These are phyloP conservation scores for Dichotomopilus funicola DNA, from an alignment of 2,329 filamentous ascomycete species.

Conservation along the genomic window DNA sequence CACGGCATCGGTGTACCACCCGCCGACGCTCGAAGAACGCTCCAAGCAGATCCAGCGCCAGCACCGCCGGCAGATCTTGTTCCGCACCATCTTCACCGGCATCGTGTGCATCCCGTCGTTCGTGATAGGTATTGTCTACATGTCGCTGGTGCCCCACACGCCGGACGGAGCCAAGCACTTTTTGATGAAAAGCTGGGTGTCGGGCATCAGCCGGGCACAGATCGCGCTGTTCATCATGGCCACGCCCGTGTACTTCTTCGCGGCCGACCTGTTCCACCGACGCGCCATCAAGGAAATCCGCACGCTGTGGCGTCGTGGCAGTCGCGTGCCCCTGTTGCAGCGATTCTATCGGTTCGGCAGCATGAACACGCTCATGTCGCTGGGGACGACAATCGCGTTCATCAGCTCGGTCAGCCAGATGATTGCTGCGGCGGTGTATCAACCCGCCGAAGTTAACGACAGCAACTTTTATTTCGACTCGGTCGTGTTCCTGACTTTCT, in stretches of 20 bases:
- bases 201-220: conserved; percentile 68
- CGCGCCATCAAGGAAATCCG: conserved; percentile 72
- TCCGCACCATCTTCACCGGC: conserved; percentile 64
- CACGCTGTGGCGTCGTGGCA: conserved; percentile 69
- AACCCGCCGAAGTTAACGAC: conserved; percentile 35
- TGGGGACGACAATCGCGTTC: conserved; percentile 84
- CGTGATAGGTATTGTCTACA: conserved; percentile 82
- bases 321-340: conserved; percentile 63
- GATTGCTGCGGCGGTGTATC: conserved; percentile 50
- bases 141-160: conserved; percentile 64
- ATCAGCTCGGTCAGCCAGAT: conserved; percentile 74
- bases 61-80: conserved; percentile 62
- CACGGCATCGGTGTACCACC: conserved; percentile 64
- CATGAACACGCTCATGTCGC: conserved; percentile 90
- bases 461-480: conserved; percentile 79
- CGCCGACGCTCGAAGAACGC: conserved; percentile 76
- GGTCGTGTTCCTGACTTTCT: conserved; percentile 85
- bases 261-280: conserved; percentile 77
- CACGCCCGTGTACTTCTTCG: conserved; percentile 81
- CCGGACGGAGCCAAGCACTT: conserved; percentile 53
- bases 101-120: conserved; percentile 74
- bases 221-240: conserved; percentile 75
- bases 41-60: conserved; percentile 64
- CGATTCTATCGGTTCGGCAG: conserved; percentile 90
- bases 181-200: conserved; percentile 64